A percentile compares a stretch with the other conserved stretches of the same genome.
Conservation (phyloP, 2,329 filamentous ascomycete species). For the Conoideocrella luteorostrata region DNA sequence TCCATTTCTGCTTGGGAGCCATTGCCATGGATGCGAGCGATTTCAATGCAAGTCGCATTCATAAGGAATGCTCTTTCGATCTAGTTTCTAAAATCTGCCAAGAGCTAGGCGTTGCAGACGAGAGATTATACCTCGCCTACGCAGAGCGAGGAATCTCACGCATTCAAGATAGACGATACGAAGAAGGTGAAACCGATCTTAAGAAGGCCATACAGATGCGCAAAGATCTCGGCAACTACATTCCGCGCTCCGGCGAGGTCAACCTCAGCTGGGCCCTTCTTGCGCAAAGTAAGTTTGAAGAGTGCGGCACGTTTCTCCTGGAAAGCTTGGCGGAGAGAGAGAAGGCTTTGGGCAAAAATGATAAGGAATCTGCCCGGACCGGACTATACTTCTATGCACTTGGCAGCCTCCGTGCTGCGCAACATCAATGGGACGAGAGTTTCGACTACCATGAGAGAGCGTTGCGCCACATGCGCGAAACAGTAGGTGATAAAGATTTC, state of each 20-base stretch:
- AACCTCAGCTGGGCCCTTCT: constrained; percentile 10
- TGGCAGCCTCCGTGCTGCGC: constrained; percentile 8
- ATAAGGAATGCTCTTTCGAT: constrained; percentile 10
- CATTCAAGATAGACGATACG: constrained; percentile 7
- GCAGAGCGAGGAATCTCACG: constrained; percentile 10
- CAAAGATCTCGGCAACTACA: constrained; percentile 9
- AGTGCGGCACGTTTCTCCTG: constrained; percentile 9
- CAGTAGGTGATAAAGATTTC: constrained; percentile 8
- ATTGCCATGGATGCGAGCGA: constrained; percentile 11
- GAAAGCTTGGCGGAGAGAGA: constrained; percentile 8
- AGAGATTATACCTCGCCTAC: constrained; percentile 10
- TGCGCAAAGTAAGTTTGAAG: constrained; percentile 9
- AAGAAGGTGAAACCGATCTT: constrained; percentile 8
- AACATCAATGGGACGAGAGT: constrained; percentile 7
- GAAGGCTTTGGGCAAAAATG: constrained; percentile 7
- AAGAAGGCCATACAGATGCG: constrained; percentile 7
- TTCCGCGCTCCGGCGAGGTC: constrained; percentile 10
- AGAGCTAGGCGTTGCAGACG: constrained; percentile 4
- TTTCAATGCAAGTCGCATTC: constrained; percentile 8
- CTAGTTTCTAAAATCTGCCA: constrained; percentile 9
- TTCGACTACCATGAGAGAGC: constrained; percentile 9
- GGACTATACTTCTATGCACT: constrained; percentile 8
- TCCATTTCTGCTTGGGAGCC: constrained; percentile 9
- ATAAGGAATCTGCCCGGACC: constrained; percentile 8
- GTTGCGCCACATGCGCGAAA: constrained; percentile 10